Evolutionary conservation across 768 basidiomycete genomes (phyloP).

Genomic region (Boletellus ananas): DNA sequence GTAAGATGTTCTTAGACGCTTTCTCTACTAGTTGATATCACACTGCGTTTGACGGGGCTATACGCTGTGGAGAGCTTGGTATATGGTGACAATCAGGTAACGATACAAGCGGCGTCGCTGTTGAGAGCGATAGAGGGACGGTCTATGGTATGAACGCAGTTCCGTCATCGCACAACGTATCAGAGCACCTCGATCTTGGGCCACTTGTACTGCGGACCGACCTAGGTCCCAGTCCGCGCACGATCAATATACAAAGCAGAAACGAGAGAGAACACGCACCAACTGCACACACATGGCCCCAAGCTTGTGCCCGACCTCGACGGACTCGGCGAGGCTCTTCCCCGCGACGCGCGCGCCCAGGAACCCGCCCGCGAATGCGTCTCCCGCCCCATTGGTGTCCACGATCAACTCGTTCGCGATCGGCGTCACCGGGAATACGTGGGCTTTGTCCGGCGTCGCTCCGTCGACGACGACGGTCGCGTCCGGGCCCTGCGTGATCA

Average conservation of each 20-base stretch:
- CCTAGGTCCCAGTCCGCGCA: conserved; percentile 26
- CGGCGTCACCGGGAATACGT: conserved; percentile 54
- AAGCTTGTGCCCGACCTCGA: conserved; percentile 84
- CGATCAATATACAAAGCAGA: neutral
- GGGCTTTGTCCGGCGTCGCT: conserved; percentile 44
- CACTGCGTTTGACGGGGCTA: conserved; percentile 16
- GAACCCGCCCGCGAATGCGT: conserved; percentile 97
- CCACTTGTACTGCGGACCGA: conserved; percentile 56
- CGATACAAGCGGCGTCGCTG: conserved; percentile 31
- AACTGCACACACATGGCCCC: conserved; percentile 82
- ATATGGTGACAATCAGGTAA: conserved; percentile 20
- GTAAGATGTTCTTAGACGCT: conserved; percentile 12
- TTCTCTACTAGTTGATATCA: conserved; percentile 21
- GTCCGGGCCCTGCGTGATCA: conserved; percentile 88
- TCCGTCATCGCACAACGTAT: neutral
- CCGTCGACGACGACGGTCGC: conserved; percentile 74
- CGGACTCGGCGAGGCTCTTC: conserved; percentile 69
- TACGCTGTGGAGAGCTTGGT: conserved; percentile 36
- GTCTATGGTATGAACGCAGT: conserved; percentile 1
- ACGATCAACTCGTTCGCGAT: conserved; percentile 68
- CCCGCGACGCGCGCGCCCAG: conserved; percentile 79
- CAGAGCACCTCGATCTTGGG: conserved; percentile 50
- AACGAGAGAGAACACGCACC: conserved; percentile 38
- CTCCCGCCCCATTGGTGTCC: conserved; percentile 98
- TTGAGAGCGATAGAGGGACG: conserved; percentile 34